Base-by-base conservation (phyloP, 1,139 yeast genomes). In the Debaryomyces sp. region DNA sequence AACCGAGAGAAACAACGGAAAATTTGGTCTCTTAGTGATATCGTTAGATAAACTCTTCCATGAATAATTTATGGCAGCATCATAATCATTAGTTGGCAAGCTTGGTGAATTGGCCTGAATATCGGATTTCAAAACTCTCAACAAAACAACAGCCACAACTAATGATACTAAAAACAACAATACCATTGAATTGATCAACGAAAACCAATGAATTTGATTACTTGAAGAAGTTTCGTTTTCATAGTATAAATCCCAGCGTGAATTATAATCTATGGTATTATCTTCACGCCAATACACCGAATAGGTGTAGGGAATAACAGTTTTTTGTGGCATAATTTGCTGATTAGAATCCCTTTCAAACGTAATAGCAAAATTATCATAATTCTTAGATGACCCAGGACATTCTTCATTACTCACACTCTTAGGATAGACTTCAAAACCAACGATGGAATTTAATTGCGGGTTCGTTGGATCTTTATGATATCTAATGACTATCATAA, bases 271-370 rank as follows among this genome's bases (percentile, higher is more conserved):
- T 27, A 88, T 74, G 3, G 83, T 76, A 43, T 73, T 71, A 52
- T 90, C 96, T 64, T 90, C 96, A 63, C 95, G 76, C 96, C 96
- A 91, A 63, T 87, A 87, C 4, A 91, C 92, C 0, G 96, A 82
- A 61, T 90, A 91, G 1, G 96, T 87, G 67, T 83, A 90, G 7
- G 94, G 91, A 41, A 90, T 81, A 6, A 74, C 59, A 1, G 72
- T 63, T 23, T 59, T 54, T 1, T 50, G 47, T 26, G 50, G 48
- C 17, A 55, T 47, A 21, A 58, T 50, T n/a, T 59, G 54, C 26
- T 66, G 67, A 10, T 56, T 50, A 8, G 52, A 49, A 46, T 56
- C 58, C 22, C 57, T 54, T 15, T 58, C 52, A 26, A 62, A 51
- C 3, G 59, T 60, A 10, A 87, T 58, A 41, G 84, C 81, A 57